A percentile compares a stretch with the other conserved stretches of the same genome.
phyloP scores from a whole-genome alignment of 495 filamentous ascomycete genomes.

The Neurospora tetrasperma region DNA sequence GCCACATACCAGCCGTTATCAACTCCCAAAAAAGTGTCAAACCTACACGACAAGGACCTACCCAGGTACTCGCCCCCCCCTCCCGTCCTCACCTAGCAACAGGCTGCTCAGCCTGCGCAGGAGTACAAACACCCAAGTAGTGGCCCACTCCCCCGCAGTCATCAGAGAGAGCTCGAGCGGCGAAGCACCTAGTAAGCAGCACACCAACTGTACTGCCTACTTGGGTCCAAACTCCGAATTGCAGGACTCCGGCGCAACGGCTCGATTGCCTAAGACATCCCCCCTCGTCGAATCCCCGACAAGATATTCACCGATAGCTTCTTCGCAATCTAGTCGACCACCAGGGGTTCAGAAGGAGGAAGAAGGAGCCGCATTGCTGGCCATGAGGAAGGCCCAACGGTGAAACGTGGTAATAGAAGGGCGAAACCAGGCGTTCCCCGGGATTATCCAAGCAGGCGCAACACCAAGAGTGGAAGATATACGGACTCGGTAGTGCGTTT shows the following conservation, averaged over 20 bases:
- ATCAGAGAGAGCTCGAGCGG: not conserved
- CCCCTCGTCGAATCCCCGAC: constrained; percentile 6
- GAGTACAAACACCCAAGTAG: not conserved
- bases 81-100: not conserved
- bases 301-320: not conserved
- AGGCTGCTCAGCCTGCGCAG: not conserved
- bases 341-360: not conserved
- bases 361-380: constrained; percentile 22
- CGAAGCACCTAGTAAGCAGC: not conserved
- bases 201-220: not conserved
- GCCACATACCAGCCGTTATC: constrained; percentile 5
- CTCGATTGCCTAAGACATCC: constrained; percentile 1
- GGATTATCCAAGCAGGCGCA: constrained; percentile 10
- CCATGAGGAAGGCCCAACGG: constrained; percentile 24
- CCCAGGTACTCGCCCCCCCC: not conserved
- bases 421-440: constrained; percentile 1
- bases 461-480: constrained; percentile 4
- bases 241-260: constrained; percentile 1
- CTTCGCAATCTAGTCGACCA: not conserved
- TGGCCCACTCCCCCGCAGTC: not conserved
- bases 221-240: not conserved
- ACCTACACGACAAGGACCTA: not conserved
- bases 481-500: constrained; percentile 11
- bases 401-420: constrained; percentile 15
- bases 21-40: constrained; percentile 4